These are phyloP conservation scores for Thymus quinquecostatus DNA, from an alignment of 257 asterid genomes.

Conservation along the genomic window DNA sequence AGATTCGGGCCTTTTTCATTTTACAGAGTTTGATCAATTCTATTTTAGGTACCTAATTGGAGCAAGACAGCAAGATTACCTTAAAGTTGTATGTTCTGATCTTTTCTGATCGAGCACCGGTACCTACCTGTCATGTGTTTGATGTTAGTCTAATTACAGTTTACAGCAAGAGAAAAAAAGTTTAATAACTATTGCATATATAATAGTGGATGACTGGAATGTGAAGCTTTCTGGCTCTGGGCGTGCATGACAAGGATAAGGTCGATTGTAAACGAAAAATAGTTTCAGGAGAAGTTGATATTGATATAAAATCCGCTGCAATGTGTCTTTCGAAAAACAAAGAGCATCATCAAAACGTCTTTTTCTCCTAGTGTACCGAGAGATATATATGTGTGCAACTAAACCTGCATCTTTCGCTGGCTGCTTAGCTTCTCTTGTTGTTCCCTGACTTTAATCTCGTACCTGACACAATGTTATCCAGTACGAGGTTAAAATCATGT, in stretches of 20 bases:
- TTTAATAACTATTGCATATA: constrained; percentile 2
- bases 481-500: constrained; percentile 25
- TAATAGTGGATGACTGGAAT: constrained; percentile 5
- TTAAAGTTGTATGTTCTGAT: constrained; percentile 95
- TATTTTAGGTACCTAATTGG: constrained; percentile 11
- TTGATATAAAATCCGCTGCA: not conserved
- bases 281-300: not conserved
- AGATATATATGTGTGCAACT: constrained; percentile 18
- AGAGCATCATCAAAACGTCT: not conserved
- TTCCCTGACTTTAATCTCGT: constrained; percentile 89
- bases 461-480: constrained; percentile 57
- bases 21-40: not conserved
- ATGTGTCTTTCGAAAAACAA: constrained; percentile 3
- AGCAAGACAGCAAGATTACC: constrained; percentile 48
- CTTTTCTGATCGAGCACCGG: constrained; percentile 97
- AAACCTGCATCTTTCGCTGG: constrained; percentile 89
- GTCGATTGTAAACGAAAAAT: not conserved
- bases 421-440: constrained; percentile 83
- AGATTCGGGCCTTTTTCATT: not conserved
- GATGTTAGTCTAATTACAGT: constrained; percentile 31
- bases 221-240: not conserved
- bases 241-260: constrained; percentile 7
- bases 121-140: constrained; percentile 76
- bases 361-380: constrained; percentile 11
- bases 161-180: constrained; percentile 4